A percentile compares a stretch with the other conserved stretches of the same genome.
These are phyloP conservation scores for Claviceps cyperi DNA, from an alignment of 2,329 filamentous ascomycete species.

Conservation along the genomic window DNA sequence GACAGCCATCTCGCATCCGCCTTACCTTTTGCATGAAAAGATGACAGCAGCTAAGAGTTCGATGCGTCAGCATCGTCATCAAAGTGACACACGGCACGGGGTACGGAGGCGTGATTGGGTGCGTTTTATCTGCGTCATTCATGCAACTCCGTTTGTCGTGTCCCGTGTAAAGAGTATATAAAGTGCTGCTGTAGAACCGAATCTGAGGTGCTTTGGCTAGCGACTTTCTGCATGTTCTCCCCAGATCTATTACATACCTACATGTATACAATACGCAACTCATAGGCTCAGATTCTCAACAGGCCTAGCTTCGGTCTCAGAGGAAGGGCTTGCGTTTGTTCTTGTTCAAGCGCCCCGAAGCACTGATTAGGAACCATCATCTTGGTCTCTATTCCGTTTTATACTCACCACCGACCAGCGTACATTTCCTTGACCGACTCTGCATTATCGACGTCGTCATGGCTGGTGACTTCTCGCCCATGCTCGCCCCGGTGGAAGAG, in stretches of 20 bases:
- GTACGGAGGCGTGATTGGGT: background rate
- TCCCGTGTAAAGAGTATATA: background rate
- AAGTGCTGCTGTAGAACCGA: too few species aligned
- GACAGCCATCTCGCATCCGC: background rate
- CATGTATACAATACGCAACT: too few species aligned
- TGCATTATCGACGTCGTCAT: background rate
- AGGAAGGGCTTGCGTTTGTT: too few species aligned
- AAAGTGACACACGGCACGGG: background rate
- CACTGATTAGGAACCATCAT: too few species aligned
- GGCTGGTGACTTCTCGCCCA: constrained; percentile 11
- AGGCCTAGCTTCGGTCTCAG: too few species aligned
- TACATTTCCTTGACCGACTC: background rate
- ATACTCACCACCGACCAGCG: too few species aligned
- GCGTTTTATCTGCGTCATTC: background rate
- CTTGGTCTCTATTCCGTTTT: too few species aligned
- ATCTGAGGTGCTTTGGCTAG: too few species aligned
- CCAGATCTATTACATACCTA: too few species aligned
- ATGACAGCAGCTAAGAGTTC: background rate
- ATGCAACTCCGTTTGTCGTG: background rate
- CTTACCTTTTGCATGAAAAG: background rate
- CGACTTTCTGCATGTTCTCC: too few species aligned
- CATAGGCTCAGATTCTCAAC: too few species aligned
- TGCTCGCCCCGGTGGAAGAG: constrained; percentile 8
- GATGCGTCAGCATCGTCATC: background rate
- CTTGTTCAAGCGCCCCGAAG: too few species aligned